These are phyloP conservation scores for Claviceps humidiphila DNA, from an alignment of 2,329 filamentous ascomycete species.

Conservation along the genomic window DNA sequence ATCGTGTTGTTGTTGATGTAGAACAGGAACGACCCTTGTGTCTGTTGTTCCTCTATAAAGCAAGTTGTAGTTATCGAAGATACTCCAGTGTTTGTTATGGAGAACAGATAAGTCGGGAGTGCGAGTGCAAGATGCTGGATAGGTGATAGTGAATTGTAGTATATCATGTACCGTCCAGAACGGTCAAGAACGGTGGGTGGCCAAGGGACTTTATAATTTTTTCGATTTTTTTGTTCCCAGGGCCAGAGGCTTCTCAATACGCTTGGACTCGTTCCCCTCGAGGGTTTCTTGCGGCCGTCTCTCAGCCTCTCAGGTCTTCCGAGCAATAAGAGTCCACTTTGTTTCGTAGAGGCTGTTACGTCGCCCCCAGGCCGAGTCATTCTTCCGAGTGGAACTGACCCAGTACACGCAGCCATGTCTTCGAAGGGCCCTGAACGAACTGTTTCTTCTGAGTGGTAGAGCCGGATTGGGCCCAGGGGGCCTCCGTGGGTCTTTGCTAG, in stretches of 20 bases:
- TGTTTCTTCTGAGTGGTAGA: neutral
- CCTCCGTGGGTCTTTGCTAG: slow-evolving; percentile 3
- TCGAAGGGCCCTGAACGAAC: no score
- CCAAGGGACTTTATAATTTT: slow-evolving; percentile 19
- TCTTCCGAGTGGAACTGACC: slow-evolving; percentile 1
- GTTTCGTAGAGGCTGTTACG: neutral
- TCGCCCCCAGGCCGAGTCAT: slow-evolving; percentile 2
- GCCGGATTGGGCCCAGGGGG: neutral
- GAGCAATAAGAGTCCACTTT: slow-evolving; percentile 4
- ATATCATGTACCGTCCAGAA: slow-evolving; percentile 24
- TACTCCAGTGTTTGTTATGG: slow-evolving; percentile 1
- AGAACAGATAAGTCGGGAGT: neutral
- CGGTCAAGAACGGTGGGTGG: slow-evolving; percentile 29
- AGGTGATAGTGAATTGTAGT: slow-evolving; percentile 2
- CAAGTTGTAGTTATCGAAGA: neutral
- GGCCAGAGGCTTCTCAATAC: neutral
- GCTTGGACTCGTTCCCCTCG: slow-evolving; percentile 2
- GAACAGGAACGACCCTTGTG: neutral
- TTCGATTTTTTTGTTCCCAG: neutral
- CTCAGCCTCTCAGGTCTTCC: slow-evolving; percentile 1
- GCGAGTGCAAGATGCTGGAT: slow-evolving; percentile 5
- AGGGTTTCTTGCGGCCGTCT: neutral
- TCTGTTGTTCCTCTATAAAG: no score
- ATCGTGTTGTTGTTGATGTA: neutral
- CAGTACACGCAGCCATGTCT: neutral